Evolutionary conservation across 164 flowering plant genomes (phyloP), one percentile per base, ranked within the genome.

Genomic region (Vitis riparia): DNA sequence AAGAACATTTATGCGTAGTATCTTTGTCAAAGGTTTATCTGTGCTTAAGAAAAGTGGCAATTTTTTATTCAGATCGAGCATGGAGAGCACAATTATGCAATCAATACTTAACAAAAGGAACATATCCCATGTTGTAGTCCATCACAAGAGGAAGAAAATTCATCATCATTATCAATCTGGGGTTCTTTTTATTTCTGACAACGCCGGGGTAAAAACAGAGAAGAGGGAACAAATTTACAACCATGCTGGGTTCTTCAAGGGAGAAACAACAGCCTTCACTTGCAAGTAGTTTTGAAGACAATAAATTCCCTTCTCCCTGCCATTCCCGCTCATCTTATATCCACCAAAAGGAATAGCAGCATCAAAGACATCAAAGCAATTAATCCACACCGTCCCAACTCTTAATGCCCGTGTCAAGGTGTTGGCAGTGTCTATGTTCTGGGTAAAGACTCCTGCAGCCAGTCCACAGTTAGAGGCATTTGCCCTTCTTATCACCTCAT

Each of bases 311-410:
- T 37, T 37, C 44, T 88, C 44, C 44, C 44, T 3, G 0, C 44
- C 44, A 37, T 37, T 37, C 44, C 0, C 44, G 0, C 44, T 37
- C 44, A 37, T 37, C 44, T 6, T 88, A 71, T 88, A 88, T n/a
- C 91, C 91, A 23, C 91, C 91, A 51, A 86, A 88, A 17, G 91
- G 91, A 64, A 86, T 85, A 6, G 84, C 79, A n/a, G 89, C 91
- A 80, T 88, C 91, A 70, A 87, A 82, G 14, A 74, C 55, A 67
- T 84, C 87, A 65, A 75, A 88, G 77, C 89, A 87, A 53, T 88
- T 88, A 15, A 88, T 57, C 86, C 86, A 88, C 16, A 88, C 85
- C 0, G 86, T 69, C 16, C 92, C 92, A 4, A 29, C 91, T 59
- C 79, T 72, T 64, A 88, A 65, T 27, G 90, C 89, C 0, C 89